These are phyloP conservation scores for Coemansia reversa DNA, from an alignment of 192 early-diverging fungal genomes.

Conservation along the genomic window DNA sequence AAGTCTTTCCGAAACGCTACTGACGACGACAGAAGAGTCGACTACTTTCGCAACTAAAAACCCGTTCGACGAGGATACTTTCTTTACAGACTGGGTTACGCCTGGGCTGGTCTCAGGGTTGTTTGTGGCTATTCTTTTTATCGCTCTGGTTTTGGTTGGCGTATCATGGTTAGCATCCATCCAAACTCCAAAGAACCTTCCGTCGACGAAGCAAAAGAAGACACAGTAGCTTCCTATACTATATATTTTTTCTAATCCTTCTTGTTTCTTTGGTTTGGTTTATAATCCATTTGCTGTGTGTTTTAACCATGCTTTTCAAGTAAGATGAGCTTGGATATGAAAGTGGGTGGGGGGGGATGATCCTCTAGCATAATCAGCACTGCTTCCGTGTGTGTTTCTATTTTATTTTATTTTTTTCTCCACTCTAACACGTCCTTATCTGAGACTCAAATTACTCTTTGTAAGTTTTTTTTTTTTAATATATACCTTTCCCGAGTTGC, in stretches of 20 bases:
- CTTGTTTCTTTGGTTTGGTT: not conserved
- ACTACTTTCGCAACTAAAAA: constrained; percentile 14
- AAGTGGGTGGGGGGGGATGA: not conserved
- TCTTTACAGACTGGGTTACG: constrained; percentile 55
- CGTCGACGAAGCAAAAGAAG: constrained; percentile 49
- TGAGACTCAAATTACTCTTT: not conserved
- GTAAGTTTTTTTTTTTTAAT: not conserved
- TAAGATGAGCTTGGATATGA: not conserved
- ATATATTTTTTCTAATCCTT: not conserved
- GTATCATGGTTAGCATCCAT: constrained; percentile 50
- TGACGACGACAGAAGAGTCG: constrained; percentile 13
- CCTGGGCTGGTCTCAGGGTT: constrained; percentile 50
- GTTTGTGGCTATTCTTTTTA: constrained; percentile 31
- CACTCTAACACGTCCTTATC: too few species aligned
- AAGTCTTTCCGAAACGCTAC: constrained; percentile 10
- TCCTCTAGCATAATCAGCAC: not conserved
- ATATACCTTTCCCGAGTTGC: not conserved
- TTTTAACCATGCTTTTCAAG: not conserved
- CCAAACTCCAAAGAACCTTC: constrained; percentile 48
- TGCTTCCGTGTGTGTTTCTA: too few species aligned
- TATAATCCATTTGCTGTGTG: not conserved
- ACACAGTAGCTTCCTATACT: constrained; percentile 16
- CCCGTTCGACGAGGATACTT: constrained; percentile 46
- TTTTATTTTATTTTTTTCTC: not conserved
- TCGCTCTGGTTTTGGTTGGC: constrained; percentile 41